These are phyloP conservation scores for Lithospermum erythrorhizon DNA, from an alignment of 257 asterid genomes.

Conservation along the genomic window DNA sequence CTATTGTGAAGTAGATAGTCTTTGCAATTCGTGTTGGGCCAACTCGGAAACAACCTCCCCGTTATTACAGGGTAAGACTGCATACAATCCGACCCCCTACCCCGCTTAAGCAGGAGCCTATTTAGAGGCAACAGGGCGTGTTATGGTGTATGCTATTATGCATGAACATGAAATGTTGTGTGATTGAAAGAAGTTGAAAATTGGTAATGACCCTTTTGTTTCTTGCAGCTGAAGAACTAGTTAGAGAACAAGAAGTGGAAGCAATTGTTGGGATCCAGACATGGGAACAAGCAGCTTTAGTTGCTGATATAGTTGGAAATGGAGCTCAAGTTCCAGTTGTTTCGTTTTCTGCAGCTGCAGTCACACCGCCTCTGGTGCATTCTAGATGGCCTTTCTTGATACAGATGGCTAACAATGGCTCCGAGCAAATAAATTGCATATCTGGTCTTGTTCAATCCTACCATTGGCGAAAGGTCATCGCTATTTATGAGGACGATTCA, in stretches of 20 bases:
- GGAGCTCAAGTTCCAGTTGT: constrained; percentile 26
- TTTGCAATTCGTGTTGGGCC: no score
- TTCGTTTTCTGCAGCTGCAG: constrained; percentile 25
- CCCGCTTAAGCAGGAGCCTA: no score
- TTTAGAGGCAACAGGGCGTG: no score
- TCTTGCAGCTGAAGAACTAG: constrained; percentile 30
- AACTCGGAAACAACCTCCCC: no score
- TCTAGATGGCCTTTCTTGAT: constrained; percentile 35
- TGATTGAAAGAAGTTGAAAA: no score
- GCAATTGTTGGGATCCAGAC: constrained; percentile 24
- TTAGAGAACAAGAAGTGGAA: constrained; percentile 16
- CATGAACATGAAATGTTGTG: no score
- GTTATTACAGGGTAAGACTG: no score
- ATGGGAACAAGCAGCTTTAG: constrained; percentile 37
- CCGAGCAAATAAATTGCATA: constrained; percentile 19
- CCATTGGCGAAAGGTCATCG: constrained; percentile 29
- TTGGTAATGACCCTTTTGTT: neutral
- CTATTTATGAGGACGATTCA: constrained; percentile 21
- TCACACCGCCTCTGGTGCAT: constrained; percentile 9
- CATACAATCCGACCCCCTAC: no score
- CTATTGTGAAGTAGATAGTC: no score
- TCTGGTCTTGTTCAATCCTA: constrained; percentile 18
- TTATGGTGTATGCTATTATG: neutral
- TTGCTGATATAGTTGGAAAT: constrained; percentile 26
- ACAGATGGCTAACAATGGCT: constrained; percentile 19